These are phyloP conservation scores for Aspergillus sp. DNA, from an alignment of 2,329 filamentous ascomycete species.

Conservation along the genomic window DNA sequence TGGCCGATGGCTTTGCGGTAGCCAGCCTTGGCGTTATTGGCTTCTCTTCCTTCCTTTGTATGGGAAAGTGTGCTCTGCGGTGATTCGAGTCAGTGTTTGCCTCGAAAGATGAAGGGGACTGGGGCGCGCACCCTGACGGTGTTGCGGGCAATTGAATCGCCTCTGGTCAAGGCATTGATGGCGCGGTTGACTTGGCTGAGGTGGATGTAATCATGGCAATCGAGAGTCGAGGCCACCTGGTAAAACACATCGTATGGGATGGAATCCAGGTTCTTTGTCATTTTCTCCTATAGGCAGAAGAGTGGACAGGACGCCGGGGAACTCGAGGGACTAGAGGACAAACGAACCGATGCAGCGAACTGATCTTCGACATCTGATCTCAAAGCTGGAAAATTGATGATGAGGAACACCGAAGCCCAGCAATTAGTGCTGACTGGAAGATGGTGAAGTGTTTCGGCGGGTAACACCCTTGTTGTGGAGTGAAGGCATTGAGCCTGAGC, in stretches of 20 bases:
- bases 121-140: conserved; percentile 54
- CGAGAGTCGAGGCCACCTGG: conserved; percentile 55
- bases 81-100: conserved; percentile 14
- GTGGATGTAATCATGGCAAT: conserved; percentile 59
- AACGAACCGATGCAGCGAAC: conserved; percentile 2
- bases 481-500: background rate
- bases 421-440: background rate
- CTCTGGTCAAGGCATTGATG: conserved; percentile 52
- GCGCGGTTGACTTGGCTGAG: conserved; percentile 55
- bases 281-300: conserved; percentile 21
- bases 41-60: conserved; percentile 47
- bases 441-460: background rate
- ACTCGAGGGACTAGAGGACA: background rate
- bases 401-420: background rate
- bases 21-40: conserved; percentile 34
- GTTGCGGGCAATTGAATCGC: conserved; percentile 58
- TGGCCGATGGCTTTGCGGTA: conserved; percentile 59
- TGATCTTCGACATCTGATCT: conserved; percentile 6
- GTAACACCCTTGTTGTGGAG: no score
- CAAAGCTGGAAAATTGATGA: background rate
- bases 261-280: conserved; percentile 36
- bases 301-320: conserved; percentile 1
- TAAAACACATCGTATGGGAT: conserved; percentile 67
- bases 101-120: background rate
- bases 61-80: conserved; percentile 42